These are phyloP conservation scores for Anaeromyces robustus DNA, from an alignment of 192 early-diverging fungal species.

Conservation along the genomic window DNA sequence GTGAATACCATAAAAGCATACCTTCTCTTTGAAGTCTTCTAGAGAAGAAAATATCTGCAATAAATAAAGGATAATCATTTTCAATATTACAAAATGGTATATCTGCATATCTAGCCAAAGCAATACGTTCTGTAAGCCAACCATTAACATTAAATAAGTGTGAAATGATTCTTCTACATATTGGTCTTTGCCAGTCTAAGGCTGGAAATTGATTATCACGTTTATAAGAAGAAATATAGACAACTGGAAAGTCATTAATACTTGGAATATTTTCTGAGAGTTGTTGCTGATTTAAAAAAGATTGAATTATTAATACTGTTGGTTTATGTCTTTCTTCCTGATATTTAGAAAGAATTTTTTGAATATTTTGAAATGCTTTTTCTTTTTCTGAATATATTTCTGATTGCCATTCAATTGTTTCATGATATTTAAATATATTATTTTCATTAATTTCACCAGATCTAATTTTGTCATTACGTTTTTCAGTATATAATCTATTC, in stretches of 20 bases:
- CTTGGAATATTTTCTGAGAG: constrained; percentile 20
- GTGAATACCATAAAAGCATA: constrained; percentile 83
- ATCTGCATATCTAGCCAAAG: constrained; percentile 62
- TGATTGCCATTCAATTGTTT: constrained; percentile 27
- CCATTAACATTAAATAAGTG: constrained; percentile 57
- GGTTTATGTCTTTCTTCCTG: constrained; percentile 43
- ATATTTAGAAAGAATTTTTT: constrained; percentile 38
- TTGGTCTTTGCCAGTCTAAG: constrained; percentile 69
- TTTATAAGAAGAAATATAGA: constrained; percentile 51
- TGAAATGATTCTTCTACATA: constrained; percentile 51
- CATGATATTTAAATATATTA: constrained; percentile 27
- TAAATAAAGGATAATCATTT: constrained; percentile 59
- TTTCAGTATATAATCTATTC: constrained; percentile 44
- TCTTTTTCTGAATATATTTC: constrained; percentile 26
- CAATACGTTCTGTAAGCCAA: constrained; percentile 57
- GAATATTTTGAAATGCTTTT: constrained; percentile 37
- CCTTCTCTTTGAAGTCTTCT: constrained; percentile 58
- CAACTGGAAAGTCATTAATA: constrained; percentile 52
- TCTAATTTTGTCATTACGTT: constrained; percentile 15
- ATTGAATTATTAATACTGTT: constrained; percentile 57
- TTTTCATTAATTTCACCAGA: constrained; percentile 10
- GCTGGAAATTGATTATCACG: constrained; percentile 57
- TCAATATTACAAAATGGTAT: constrained; percentile 85
- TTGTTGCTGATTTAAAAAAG: constrained; percentile 28
- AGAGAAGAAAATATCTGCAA: constrained; percentile 74